These are phyloP conservation scores for Aurantiochytrium sp. DNA, from an alignment of 108 stramenopile species.

Conservation along the genomic window DNA sequence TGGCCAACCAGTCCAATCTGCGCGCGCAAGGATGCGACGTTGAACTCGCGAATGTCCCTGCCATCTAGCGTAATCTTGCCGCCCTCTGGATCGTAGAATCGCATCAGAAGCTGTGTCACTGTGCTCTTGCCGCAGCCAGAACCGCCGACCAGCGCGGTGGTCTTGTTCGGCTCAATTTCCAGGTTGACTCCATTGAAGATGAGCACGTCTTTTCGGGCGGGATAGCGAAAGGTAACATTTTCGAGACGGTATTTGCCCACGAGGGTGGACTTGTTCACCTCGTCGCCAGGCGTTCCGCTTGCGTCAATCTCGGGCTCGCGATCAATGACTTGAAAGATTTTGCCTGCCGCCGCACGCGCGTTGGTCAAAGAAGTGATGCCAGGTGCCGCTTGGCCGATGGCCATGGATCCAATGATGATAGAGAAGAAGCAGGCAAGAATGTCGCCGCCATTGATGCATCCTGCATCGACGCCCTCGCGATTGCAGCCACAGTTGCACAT, in stretches of 20 bases:
- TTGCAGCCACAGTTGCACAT: background rate
- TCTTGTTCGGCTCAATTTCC: slow-evolving; percentile 62
- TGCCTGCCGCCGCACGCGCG: background rate
- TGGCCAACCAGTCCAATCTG: slow-evolving; percentile 83
- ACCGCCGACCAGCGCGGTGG: slow-evolving; percentile 81
- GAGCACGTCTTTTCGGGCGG: slow-evolving; percentile 64
- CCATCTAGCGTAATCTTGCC: slow-evolving; percentile 76
- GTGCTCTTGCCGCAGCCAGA: slow-evolving; percentile 80
- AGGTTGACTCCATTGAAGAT: slow-evolving; percentile 64
- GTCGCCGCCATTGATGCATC: slow-evolving; percentile 23
- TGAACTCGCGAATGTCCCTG: slow-evolving; percentile 63
- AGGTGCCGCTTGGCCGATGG: slow-evolving; percentile 16
- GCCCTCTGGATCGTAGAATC: slow-evolving; percentile 76
- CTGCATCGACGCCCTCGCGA: background rate
- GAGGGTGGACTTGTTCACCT: slow-evolving; percentile 1
- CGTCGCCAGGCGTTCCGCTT: background rate
- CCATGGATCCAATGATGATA: slow-evolving; percentile 20
- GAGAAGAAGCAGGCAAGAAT: slow-evolving; percentile 14
- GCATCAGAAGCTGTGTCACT: slow-evolving; percentile 72
- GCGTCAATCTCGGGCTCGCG: background rate
- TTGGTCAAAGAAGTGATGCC: background rate
- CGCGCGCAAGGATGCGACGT: slow-evolving; percentile 64
- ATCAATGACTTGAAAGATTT: background rate
- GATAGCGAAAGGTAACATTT: slow-evolving; percentile 79
- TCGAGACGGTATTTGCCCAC: slow-evolving; percentile 52